A percentile compares a stretch with the other conserved stretches of the same genome.
phyloP scores from a whole-genome alignment of 441 rosid species.

The Rhodomyrtus psidioides region DNA sequence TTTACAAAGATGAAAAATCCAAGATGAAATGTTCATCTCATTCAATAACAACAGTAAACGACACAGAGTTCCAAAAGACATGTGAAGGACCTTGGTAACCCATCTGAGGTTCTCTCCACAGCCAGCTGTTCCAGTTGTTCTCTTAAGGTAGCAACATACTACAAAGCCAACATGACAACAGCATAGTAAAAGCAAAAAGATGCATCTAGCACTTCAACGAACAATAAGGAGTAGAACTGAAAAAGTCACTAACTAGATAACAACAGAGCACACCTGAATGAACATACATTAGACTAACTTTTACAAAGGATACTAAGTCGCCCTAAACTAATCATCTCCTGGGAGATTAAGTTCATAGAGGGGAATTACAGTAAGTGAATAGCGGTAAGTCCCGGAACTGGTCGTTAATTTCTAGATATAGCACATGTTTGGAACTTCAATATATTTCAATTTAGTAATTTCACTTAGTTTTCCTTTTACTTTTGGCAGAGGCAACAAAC shows the following conservation, averaged over 20 bases:
- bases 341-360: background rate
- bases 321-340: background rate
- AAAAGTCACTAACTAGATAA: background rate
- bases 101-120: slow-evolving; percentile 68
- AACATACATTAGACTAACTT: background rate
- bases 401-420: background rate
- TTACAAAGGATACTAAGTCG: background rate
- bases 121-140: slow-evolving; percentile 64
- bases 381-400: background rate
- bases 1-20: background rate
- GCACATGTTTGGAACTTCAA: background rate
- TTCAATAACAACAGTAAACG: background rate
- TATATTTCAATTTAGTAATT: background rate
- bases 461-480: background rate
- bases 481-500: background rate
- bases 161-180: background rate
- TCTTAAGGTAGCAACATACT: slow-evolving; percentile 84
- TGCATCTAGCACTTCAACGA: background rate
- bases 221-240: background rate
- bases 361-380: too few species aligned
- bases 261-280: background rate
- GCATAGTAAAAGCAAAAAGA: background rate
- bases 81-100: slow-evolving; percentile 50
- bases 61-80: background rate
- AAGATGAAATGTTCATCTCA: background rate